phyloP scores from a whole-genome alignment of 2,329 filamentous ascomycete genomes.

The Fusarium sp. region DNA sequence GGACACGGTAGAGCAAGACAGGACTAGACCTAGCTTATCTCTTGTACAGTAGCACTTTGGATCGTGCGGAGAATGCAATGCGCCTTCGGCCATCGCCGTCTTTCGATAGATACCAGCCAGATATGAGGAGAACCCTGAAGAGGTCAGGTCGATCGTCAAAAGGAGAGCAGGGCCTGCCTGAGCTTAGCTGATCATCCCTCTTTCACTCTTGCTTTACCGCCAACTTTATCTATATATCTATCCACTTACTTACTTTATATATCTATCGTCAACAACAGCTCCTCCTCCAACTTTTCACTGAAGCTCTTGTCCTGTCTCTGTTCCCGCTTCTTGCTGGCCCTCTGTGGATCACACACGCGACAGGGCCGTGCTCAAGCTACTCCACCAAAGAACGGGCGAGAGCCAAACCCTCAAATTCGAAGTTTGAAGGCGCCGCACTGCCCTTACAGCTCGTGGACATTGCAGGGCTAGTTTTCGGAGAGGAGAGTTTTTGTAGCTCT shows the following conservation, averaged over 20 bases:
- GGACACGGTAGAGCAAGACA: constrained; percentile 18
- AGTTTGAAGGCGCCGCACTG: constrained; percentile 20
- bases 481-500: constrained; percentile 11
- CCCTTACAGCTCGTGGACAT: constrained; percentile 35
- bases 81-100: constrained; percentile 31
- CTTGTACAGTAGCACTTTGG: constrained; percentile 28
- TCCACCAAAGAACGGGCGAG: constrained; percentile 37
- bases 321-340: constrained; percentile 33
- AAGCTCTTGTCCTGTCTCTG: constrained; percentile 19
- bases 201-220: constrained; percentile 6
- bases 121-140: constrained; percentile 40
- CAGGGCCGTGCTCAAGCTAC: constrained; percentile 40
- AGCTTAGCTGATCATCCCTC: constrained; percentile 20
- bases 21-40: constrained; percentile 44
- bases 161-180: constrained; percentile 26
- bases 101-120: constrained; percentile 34
- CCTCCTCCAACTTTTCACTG: constrained; percentile 18
- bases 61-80: constrained; percentile 38
- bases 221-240: not conserved
- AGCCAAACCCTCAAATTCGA: constrained; percentile 38
- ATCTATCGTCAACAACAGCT: not conserved
- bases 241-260: not conserved
- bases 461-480: constrained; percentile 40
- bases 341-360: constrained; percentile 42
- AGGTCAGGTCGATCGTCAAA: constrained; percentile 36